Evolutionary conservation across 805 yeast species (phyloP), one percentile per base, ranked within the genome.

Genomic region (Yamadazyma phyllophila): DNA sequence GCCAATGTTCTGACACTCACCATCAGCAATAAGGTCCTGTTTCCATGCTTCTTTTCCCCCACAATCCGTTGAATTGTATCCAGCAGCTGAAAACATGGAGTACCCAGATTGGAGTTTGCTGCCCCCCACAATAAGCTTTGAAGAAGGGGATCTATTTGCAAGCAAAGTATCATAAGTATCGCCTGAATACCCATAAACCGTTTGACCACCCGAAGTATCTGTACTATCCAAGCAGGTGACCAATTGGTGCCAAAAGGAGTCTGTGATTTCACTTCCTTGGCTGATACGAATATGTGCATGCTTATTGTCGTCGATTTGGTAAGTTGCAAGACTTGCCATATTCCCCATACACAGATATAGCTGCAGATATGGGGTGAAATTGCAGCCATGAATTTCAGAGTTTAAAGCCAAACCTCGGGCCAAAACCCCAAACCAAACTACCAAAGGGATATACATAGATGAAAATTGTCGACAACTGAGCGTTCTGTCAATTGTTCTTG

Each of bases 11-110:
- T 37, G 40, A 14, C 40, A 37, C 30, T 20, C 17, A 2, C 40
- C 40, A 14, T 37, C 32, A 13, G 40, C 40, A 14, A 37, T 26
- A 12, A 37, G 20, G 17, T 37, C 32, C 12, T 26, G 11, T 15
- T 26, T 5, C 40, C 32, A 37, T 30, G 17, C 26, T n/a, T 14
- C 31, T 14, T 16, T 9, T 5, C 40, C 40, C 2, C 12, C 14
- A 15, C 40, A 37, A 7, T 14, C 32, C n/a, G 40, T n/a, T 15
- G 30, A 11, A 26, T 26, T 37, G 32, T 11, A 37, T 9, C 40
- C 40, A 4, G 31, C 20, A 12, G 40, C 40, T 9, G 32, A n/a
- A 26, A 37, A 37, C 40, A 37, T 37, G 32, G 40, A 37, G n/a
- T 13, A 16, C 2, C 24, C 14, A 12, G 10, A 4, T 13, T 5